Conservation (phyloP, 2,329 filamentous ascomycete species). For the Endoconidiophora laricicola region DNA sequence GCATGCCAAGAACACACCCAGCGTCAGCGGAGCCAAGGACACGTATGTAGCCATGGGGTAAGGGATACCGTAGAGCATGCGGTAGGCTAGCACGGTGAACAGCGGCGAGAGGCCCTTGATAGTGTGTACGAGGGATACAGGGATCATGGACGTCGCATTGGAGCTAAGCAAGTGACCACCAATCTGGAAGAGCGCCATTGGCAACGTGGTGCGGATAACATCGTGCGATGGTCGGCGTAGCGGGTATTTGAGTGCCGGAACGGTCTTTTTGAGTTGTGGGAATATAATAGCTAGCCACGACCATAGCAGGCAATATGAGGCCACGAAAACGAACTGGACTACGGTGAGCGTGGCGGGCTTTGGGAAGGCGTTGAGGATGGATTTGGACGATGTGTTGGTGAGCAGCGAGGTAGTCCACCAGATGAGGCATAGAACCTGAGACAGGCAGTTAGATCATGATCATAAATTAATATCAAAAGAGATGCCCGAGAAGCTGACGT, state of each 20-base stretch:
- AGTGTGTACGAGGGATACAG: constrained; percentile 91
- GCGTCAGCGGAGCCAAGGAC: constrained; percentile 74
- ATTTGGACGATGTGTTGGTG: constrained; percentile 95
- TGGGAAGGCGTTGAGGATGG: constrained; percentile 79
- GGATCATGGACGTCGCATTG: constrained; percentile 84
- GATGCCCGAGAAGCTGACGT: constrained; percentile 19
- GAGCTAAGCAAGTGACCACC: constrained; percentile 87
- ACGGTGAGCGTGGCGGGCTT: constrained; percentile 85
- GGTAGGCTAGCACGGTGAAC: constrained; percentile 88
- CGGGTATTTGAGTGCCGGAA: constrained; percentile 70
- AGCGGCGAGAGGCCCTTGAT: constrained; percentile 95
- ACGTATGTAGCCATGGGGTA: constrained; percentile 80
- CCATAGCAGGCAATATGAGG: constrained; percentile 67
- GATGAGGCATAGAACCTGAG: constrained; percentile 63
- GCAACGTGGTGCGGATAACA: constrained; percentile 74
- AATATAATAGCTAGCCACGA: constrained; percentile 60
- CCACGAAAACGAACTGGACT: constrained; percentile 86
- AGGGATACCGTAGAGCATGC: constrained; percentile 71
- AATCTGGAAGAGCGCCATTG: constrained; percentile 82
- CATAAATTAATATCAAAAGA: background rate
- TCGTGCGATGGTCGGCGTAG: constrained; percentile 68
- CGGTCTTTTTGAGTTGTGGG: constrained; percentile 48
- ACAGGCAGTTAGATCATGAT: background rate
- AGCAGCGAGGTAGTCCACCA: constrained; percentile 95
- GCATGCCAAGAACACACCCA: constrained; percentile 92